Evolutionary conservation across 352 stramenopile species (phyloP).

Genomic region (Pythium scleroteichum): DNA sequence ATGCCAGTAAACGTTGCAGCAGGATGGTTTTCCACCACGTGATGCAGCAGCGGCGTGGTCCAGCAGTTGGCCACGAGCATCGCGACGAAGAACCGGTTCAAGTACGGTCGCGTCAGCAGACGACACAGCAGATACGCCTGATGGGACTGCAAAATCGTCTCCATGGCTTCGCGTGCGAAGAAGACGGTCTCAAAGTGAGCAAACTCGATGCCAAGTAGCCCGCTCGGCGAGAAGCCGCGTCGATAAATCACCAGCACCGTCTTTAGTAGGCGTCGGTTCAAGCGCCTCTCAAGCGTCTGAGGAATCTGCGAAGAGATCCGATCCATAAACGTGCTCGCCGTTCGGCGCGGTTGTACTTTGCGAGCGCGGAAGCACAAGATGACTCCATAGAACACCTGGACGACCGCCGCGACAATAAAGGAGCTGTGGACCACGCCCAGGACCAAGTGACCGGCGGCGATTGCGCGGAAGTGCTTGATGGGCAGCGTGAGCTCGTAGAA

Average conservation of each 20-base stretch:
- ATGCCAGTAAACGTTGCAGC: conserved; percentile 11
- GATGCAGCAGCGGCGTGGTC: conserved; percentile 14
- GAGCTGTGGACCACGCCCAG: background rate
- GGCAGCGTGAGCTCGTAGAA: background rate
- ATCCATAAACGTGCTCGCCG: background rate
- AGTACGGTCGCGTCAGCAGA: conserved; percentile 2
- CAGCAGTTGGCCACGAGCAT: conserved; percentile 25
- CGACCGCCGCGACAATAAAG: too few species aligned
- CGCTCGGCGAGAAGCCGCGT: background rate
- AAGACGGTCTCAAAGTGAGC: conserved; percentile 20
- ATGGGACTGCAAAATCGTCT: conserved; percentile 11
- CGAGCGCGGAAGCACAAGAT: too few species aligned
- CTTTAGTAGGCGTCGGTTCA: too few species aligned
- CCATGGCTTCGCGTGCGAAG: conserved; percentile 9
- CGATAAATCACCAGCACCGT: background rate
- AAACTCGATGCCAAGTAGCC: conserved; percentile 5
- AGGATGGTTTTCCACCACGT: background rate
- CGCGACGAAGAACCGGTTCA: conserved; percentile 19
- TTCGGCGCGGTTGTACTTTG: background rate
- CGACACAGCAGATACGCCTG: conserved; percentile 21
- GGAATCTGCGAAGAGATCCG: background rate
- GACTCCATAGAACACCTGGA: too few species aligned
- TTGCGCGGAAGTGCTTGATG: background rate
- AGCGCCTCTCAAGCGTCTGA: background rate
- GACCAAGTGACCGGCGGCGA: background rate